These are phyloP conservation scores for Schoenoplectus triqueter DNA, from an alignment of 202 grass and related monocot species.

Conservation along the genomic window DNA sequence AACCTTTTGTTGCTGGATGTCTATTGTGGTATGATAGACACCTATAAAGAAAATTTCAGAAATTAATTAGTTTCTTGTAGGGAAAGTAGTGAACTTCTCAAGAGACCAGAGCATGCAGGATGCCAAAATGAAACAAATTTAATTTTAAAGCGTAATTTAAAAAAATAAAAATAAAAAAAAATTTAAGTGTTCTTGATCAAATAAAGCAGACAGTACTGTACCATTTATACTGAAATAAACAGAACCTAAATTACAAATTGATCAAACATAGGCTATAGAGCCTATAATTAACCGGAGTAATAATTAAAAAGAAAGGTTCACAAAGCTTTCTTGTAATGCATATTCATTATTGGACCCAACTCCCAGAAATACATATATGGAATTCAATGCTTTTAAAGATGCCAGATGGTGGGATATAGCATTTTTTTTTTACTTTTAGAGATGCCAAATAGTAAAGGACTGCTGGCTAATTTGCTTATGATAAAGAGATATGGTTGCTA, in stretches of 20 bases:
- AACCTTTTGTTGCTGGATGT: slow-evolving; percentile 85
- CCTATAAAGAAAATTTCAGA: slow-evolving; percentile 46
- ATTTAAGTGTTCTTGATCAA: neutral
- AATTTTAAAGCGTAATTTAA: neutral
- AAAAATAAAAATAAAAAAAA: too few relatives aligned
- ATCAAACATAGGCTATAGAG: neutral
- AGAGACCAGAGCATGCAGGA: neutral
- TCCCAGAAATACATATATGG: neutral
- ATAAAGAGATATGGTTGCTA: slow-evolving; percentile 23
- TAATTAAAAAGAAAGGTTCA: neutral
- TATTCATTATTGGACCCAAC: neutral
- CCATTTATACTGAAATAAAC: neutral
- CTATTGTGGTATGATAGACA: slow-evolving; percentile 85
- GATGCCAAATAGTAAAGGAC: slow-evolving; percentile 15
- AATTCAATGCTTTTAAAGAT: slow-evolving; percentile 20
- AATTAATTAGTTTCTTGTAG: neutral
- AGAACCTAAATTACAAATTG: slow-evolving; percentile 4
- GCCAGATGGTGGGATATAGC: neutral
- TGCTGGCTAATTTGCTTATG: slow-evolving; percentile 7
- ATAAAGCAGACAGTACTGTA: neutral
- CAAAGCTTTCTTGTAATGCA: neutral
- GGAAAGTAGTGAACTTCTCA: neutral
- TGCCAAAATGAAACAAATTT: neutral
- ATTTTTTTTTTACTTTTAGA: slow-evolving; percentile 8
- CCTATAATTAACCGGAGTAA: neutral